Evolutionary conservation across 164 flowering plant genomes (phyloP), one percentile per base, ranked within the genome.

Genomic region (Umbellularia californica): DNA sequence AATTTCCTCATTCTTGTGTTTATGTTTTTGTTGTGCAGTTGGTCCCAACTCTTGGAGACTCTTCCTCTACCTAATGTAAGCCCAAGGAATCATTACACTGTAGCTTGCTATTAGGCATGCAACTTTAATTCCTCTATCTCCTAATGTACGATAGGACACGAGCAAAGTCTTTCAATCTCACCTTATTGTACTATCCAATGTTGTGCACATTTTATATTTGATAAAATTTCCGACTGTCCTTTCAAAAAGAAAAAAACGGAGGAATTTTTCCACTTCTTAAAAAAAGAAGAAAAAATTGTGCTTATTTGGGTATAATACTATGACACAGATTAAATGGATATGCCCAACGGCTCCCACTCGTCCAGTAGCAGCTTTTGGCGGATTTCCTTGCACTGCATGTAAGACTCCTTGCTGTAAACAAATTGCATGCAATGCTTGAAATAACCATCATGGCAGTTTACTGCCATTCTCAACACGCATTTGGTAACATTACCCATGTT

Each of bases 21-120:
- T 76, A 65, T 58, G 65, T 12, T 33, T 75, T 68, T 72, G 14
- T 83, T 79, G 71, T 84, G 84, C 89, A 90, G 94, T 82, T 90
- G 94, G 92, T 87, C 94, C 55, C 94, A 90, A 80, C 82, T 87
- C 70, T 80, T 90, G 74, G 94, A 90, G 78, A 78, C 80, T 12
- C 89, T 90, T 73, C 90, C 92, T 72, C 90, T 90, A 75, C 87
- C 90, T 76, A 88, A 90, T 83, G 94, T 90, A 83, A 88, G 94
- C 66, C 74, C 72, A 28, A 70, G 2, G n/a, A 55, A 13, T 30
- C 35, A 30, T 30, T 30, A 30, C 35, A 30, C 41, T 24, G 51
- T 58, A 72, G 47, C 50, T 35, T 70, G 7, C 22, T 69, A 47
- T 69, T 17, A 14, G 13, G 70, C 70, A 27, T 75, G 47, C 41